Base-by-base conservation (phyloP, 2,329 filamentous ascomycete species). In the Cladosporium sp. region DNA sequence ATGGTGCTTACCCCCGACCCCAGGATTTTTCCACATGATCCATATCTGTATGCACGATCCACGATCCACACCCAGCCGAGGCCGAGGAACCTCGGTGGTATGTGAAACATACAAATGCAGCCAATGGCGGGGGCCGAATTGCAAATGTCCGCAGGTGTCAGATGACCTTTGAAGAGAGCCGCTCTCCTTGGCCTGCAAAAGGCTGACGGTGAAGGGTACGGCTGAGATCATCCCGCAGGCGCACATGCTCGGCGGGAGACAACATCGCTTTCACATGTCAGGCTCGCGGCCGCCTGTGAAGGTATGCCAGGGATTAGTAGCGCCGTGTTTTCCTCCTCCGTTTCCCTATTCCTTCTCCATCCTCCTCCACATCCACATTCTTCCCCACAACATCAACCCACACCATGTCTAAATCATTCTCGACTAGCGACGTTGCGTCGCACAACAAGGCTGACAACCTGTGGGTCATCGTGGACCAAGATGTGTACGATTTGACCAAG, bases 401-500 rank as follows among this genome's bases (percentile, higher is more conserved):
- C 30, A 64, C 66, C 74, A 99, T 99, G 95, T 91, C 93, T 59
- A 91, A 95, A 81, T 90, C 87, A 32, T 97, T 97, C 78, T 90
- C 89, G 63, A 85, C 88, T 70, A 86, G 86, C 82, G 93, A 97
- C 77, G 94, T 99, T 69, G 89, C 93, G 76, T 88, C 91, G 80
- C 93, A 98, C 80, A 97, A 92, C 85, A 97, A 94, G 82, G 80
- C 89, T 54, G 88, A 92, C 75, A 89, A 89, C 76, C 84, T 97
- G 67, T 98, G 89, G 87, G 91, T 98, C 75, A 87, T 96, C 70
- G 88, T 98, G 71, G 94, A 98, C 71, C 91, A 93, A 74, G 94
- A 98, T 79, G 94, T 98, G 71, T 98, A 97, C 79, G 94, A 99
- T 76, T 78, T 98, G 73, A 96, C 93, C 72, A 93, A 80, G 68